Percentiles rank a stretch among this genome's conserved stretches.
Conservation (phyloP, 352 stramenopile genomes). For the Sclerospora graminicola region DNA sequence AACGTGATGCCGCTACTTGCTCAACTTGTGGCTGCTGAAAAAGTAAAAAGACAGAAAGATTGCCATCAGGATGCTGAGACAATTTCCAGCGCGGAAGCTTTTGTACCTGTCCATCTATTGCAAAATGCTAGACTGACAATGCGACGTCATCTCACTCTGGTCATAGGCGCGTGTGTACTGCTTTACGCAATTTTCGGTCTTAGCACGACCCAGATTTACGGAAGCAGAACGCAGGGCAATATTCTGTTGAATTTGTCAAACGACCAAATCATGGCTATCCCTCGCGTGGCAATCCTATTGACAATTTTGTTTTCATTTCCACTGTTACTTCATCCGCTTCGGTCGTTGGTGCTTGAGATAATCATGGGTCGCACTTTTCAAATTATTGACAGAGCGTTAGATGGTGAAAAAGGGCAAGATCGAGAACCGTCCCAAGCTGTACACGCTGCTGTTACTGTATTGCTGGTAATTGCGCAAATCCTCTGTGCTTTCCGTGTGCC, state of each 20-base stretch:
- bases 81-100: constrained; percentile 4
- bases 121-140: constrained; percentile 24
- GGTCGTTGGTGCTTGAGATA: constrained; percentile 55
- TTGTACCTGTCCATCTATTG: constrained; percentile 8
- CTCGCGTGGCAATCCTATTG: constrained; percentile 50
- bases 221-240: constrained; percentile 47
- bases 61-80: constrained; percentile 6
- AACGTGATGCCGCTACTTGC: constrained; percentile 67
- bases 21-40: constrained; percentile 34
- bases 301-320: constrained; percentile 73
- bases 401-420: constrained; percentile 2
- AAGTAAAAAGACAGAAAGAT: constrained; percentile 2
- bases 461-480: constrained; percentile 36
- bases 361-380: constrained; percentile 15
- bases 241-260: constrained; percentile 70
- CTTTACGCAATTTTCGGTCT: constrained; percentile 59
- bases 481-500: constrained; percentile 42
- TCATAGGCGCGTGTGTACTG: constrained; percentile 33
- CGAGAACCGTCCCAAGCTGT: constrained; percentile 10
- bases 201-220: constrained; percentile 52
- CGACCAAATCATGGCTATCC: constrained; percentile 60
- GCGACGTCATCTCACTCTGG: constrained; percentile 33
- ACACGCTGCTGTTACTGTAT: constrained; percentile 29
- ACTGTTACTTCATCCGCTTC: constrained; percentile 59
- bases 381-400: background rate